Conservation (phyloP, 2,329 filamentous ascomycete species). For the Orbilia javanica region DNA sequence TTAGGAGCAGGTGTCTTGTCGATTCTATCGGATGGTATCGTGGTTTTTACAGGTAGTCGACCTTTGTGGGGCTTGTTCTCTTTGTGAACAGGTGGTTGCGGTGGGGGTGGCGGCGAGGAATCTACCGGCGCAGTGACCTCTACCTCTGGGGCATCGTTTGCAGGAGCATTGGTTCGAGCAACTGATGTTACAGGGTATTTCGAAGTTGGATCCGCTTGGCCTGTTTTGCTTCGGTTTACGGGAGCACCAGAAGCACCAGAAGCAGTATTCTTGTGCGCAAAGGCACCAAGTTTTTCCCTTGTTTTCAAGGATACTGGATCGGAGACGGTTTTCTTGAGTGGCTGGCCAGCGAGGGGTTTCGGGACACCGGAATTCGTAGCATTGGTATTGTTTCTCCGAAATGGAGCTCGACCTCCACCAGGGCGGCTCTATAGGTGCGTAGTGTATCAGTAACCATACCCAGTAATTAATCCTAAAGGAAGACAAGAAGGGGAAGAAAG, state of each 20-base stretch:
- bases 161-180: neutral
- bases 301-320: constrained; percentile 42
- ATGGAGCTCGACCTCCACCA: neutral
- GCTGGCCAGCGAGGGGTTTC: constrained; percentile 55
- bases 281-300: constrained; percentile 37
- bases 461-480: neutral
- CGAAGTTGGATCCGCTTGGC: neutral
- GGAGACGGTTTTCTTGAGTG: constrained; percentile 52
- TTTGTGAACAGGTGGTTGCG: constrained; percentile 2
- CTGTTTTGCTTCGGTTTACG: constrained; percentile 1
- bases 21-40: neutral
- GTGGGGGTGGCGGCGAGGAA: constrained; percentile 34
- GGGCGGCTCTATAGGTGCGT: constrained; percentile 38
- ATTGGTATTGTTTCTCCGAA: constrained; percentile 51
- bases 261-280: constrained; percentile 31
- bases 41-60: neutral
- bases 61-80: constrained; percentile 16
- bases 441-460: constrained; percentile 3
- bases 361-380: constrained; percentile 37
- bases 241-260: neutral
- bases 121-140: constrained; percentile 24
- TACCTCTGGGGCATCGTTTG: constrained; percentile 3
- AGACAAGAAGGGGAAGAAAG: neutral
- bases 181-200: constrained; percentile 4
- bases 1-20: constrained; percentile 28